phyloP scores from a whole-genome alignment of 192 early-diverging fungal genomes.

The Lobosporangium transversale region DNA sequence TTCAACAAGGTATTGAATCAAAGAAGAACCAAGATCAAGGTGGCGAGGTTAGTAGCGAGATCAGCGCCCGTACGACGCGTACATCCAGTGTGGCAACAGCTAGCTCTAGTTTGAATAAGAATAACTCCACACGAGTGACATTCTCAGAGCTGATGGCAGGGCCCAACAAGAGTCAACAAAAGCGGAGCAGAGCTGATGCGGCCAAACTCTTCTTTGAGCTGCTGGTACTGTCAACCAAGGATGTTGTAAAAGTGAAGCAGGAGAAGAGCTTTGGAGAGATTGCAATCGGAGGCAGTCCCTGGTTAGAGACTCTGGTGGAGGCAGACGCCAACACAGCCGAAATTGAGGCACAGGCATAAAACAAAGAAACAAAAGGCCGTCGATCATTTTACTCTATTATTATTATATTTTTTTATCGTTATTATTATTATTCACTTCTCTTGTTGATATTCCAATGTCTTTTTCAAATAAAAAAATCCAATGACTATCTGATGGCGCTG shows the following conservation, averaged over 20 bases:
- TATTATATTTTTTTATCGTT: too few species aligned
- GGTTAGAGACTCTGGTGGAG: constrained; percentile 43
- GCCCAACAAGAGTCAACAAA: constrained; percentile 24
- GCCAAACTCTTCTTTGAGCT: constrained; percentile 93
- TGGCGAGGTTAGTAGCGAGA: constrained; percentile 11
- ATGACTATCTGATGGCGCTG: too few species aligned
- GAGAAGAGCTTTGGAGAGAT: constrained; percentile 86
- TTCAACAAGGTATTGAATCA: constrained; percentile 57
- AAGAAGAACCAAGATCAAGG: constrained; percentile 17
- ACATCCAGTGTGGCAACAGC: constrained; percentile 29
- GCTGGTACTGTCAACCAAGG: constrained; percentile 87
- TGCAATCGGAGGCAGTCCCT: constrained; percentile 63
- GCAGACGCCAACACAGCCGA: constrained; percentile 23
- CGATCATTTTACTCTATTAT: not conserved
- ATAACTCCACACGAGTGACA: constrained; percentile 17
- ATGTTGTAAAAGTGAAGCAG: constrained; percentile 86
- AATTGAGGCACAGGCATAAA: not conserved
- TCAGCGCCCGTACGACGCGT: constrained; percentile 25
- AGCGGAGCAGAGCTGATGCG: constrained; percentile 71
- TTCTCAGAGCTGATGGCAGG: constrained; percentile 37
- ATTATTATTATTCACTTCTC: too few species aligned
- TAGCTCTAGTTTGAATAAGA: constrained; percentile 32
- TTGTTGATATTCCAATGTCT: too few species aligned
- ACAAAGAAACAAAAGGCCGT: not conserved
- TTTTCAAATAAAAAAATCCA: too few species aligned